Evolutionary conservation across 2,329 filamentous ascomycete genomes (phyloP).

Genomic region (Alternaria dauci): DNA sequence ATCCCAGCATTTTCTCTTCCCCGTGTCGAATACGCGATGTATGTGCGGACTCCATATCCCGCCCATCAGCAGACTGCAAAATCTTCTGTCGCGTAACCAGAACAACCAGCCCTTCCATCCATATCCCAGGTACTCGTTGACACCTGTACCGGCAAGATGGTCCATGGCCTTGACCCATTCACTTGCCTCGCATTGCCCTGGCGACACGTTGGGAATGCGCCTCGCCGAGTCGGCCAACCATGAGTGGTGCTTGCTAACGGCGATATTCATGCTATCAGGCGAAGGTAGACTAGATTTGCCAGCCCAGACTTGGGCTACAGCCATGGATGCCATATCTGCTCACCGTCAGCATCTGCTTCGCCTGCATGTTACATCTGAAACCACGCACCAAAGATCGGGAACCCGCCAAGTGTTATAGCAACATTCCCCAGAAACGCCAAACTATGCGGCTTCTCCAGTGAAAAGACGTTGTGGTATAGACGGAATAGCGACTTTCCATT

Average conservation of each 20-base stretch:
- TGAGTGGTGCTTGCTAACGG: slow-evolving; percentile 21
- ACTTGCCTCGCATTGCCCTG: slow-evolving; percentile 26
- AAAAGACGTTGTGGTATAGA: slow-evolving; percentile 58
- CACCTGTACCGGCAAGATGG: slow-evolving; percentile 53
- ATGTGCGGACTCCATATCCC: slow-evolving; percentile 55
- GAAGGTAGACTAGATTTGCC: slow-evolving; percentile 52
- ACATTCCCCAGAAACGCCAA: slow-evolving; percentile 54
- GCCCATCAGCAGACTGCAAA: slow-evolving; percentile 52
- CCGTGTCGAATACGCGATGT: slow-evolving; percentile 53
- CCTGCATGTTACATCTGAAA: not conserved
- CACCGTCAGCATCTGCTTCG: not conserved
- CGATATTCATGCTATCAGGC: slow-evolving; percentile 40
- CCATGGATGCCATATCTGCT: slow-evolving; percentile 56
- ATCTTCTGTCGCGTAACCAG: slow-evolving; percentile 51
- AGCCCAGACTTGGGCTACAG: slow-evolving; percentile 57
- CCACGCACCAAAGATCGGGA: slow-evolving; percentile 22
- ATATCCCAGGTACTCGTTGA: slow-evolving; percentile 55
- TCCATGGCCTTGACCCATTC: slow-evolving; percentile 54
- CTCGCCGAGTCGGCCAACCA: slow-evolving; percentile 46
- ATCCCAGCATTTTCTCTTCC: slow-evolving; percentile 53
- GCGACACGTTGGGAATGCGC: slow-evolving; percentile 44
- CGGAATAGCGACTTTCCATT: slow-evolving; percentile 45
- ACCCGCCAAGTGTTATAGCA: slow-evolving; percentile 48
- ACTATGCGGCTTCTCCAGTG: slow-evolving; percentile 54
- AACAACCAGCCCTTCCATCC: slow-evolving; percentile 54